Evolutionary conservation across 495 filamentous ascomycete genomes (phyloP).

Genomic region (Evernia prunastri): DNA sequence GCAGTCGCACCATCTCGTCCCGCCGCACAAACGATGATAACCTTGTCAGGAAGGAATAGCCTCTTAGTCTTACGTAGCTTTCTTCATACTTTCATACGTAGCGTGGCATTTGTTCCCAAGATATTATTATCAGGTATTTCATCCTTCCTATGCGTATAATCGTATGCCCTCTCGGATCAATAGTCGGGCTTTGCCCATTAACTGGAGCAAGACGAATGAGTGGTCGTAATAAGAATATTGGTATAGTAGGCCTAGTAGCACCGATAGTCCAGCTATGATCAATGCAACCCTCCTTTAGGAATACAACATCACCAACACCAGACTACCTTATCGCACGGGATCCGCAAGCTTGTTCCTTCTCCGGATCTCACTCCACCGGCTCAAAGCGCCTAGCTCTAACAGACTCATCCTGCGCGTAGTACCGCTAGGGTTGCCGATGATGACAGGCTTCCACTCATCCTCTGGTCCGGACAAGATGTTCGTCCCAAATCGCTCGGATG

Average conservation of each 20-base stretch:
- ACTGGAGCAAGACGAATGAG: too few species aligned
- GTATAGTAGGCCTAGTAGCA: not conserved
- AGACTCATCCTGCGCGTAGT: constrained; percentile 59
- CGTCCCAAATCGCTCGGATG: constrained; percentile 31
- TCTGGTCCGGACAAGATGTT: constrained; percentile 39
- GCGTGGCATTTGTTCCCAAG: too few species aligned
- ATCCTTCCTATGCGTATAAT: too few species aligned
- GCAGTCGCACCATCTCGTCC: constrained; percentile 9
- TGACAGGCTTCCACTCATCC: constrained; percentile 57
- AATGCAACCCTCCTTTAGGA: not conserved
- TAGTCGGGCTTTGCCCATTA: too few species aligned
- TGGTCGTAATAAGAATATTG: not conserved
- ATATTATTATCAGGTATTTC: too few species aligned
- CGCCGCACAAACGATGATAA: not conserved
- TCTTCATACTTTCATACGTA: too few species aligned
- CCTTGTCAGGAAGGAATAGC: not conserved
- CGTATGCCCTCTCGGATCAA: too few species aligned
- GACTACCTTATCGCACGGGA: not conserved
- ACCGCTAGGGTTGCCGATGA: constrained; percentile 61
- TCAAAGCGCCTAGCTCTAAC: constrained; percentile 57
- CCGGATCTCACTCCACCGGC: constrained; percentile 64
- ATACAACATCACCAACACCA: not conserved
- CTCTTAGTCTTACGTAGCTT: too few species aligned
- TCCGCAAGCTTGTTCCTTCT: constrained; percentile 50
- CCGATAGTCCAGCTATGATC: not conserved